A percentile compares a stretch with the other conserved stretches of the same genome.
These are phyloP conservation scores for Limnomonas spitsbergensis DNA, from an alignment of 139 green algal species.

Conservation along the genomic window DNA sequence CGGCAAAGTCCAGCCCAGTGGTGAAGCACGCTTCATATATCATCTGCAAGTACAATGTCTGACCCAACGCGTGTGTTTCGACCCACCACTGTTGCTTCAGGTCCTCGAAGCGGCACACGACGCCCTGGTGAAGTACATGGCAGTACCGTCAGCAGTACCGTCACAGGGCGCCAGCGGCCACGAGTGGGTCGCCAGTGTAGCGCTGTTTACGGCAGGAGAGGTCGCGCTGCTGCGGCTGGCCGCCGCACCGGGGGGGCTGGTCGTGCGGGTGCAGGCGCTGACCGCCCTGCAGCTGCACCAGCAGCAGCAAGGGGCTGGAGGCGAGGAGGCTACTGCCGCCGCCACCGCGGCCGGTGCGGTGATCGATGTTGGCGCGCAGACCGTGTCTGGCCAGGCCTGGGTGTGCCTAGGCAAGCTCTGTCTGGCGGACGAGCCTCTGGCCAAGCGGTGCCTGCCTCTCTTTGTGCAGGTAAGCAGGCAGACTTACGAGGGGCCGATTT, in stretches of 20 bases:
- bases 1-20: no score
- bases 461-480: constrained; percentile 60
- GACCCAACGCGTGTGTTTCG: not conserved
- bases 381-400: constrained; percentile 67
- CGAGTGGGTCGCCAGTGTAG: constrained; percentile 25
- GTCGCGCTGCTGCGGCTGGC: constrained; percentile 52
- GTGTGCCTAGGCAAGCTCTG: constrained; percentile 76
- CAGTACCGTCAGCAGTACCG: not conserved
- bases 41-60: no score
- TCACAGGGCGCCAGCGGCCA: not conserved
- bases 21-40: no score
- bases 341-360: not conserved
- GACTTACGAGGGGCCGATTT: no score
- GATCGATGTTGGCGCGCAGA: not conserved
- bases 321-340: not conserved
- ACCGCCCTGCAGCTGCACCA: constrained; percentile 27
- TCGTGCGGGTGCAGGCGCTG: constrained; percentile 68
- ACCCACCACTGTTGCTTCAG: constrained; percentile 8
- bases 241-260: constrained; percentile 26
- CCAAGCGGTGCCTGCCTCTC: constrained; percentile 72
- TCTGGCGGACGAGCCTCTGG: constrained; percentile 70
- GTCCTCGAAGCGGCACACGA: constrained; percentile 33
- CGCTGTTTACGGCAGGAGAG: constrained; percentile 67
- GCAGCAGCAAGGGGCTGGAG: constrained; percentile 2
- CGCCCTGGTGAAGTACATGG: constrained; percentile 26